Evolutionary conservation across 1,284 basidiomycete genomes (phyloP).

Genomic region (Chiua sp.): DNA sequence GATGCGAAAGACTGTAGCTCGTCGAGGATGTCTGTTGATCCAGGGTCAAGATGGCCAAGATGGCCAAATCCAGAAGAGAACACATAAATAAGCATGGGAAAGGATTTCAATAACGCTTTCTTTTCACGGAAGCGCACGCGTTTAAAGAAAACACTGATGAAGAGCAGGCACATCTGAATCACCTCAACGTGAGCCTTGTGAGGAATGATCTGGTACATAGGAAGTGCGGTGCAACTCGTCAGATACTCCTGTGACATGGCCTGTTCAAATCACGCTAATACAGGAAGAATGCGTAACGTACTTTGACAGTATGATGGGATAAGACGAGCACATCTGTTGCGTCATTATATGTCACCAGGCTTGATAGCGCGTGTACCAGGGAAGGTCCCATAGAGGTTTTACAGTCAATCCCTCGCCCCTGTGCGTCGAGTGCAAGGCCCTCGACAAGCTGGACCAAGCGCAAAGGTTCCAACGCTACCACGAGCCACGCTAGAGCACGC

Average conservation of each 20-base stretch:
- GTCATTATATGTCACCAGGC: constrained; percentile 3
- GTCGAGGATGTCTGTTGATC: neutral
- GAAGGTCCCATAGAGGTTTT: neutral
- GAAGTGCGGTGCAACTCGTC: neutral
- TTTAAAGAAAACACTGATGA: neutral
- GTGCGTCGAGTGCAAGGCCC: neutral
- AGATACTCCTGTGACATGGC: constrained; percentile 4
- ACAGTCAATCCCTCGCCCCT: too few relatives aligned
- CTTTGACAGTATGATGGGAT: constrained; percentile 10
- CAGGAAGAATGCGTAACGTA: neutral
- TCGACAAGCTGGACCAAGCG: constrained; percentile 1
- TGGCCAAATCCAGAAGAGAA: constrained; percentile 6
- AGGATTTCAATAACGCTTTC: neutral
- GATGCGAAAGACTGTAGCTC: neutral
- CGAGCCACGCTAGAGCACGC: neutral
- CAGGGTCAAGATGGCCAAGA: neutral
- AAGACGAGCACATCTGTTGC: neutral
- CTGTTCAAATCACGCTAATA: neutral
- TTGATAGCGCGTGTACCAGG: neutral
- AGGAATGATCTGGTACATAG: neutral
- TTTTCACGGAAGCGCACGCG: too few relatives aligned
- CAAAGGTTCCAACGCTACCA: constrained; percentile 1
- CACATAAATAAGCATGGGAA: constrained; percentile 4
- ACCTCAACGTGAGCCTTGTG: neutral
- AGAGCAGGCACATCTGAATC: constrained; percentile 1